Percentiles rank a stretch among this genome's conserved stretches.
These are phyloP conservation scores for Agroathelia rolfsii DNA, from an alignment of 1,284 basidiomycete genomes.

Conservation along the genomic window DNA sequence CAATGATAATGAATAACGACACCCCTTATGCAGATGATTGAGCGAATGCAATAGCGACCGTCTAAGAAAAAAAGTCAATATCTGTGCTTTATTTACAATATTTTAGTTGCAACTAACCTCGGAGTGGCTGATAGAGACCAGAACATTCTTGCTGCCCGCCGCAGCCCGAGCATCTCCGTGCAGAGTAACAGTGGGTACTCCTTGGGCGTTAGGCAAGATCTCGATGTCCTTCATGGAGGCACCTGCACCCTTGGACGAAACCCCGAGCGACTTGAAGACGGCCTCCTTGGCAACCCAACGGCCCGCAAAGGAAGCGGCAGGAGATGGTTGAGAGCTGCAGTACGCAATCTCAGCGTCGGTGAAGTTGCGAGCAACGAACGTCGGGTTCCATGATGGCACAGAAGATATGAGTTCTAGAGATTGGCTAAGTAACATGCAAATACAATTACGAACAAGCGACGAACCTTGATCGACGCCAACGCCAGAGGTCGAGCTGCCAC, in stretches of 20 bases:
- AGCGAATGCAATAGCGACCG: slow-evolving; percentile 74
- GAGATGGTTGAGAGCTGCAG: slow-evolving; percentile 82
- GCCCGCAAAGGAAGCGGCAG: slow-evolving; percentile 86
- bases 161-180: slow-evolving; percentile 76
- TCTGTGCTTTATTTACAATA: slow-evolving; percentile 2
- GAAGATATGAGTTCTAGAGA: slow-evolving; percentile 80
- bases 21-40: slow-evolving; percentile 46
- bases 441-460: slow-evolving; percentile 12
- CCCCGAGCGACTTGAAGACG: slow-evolving; percentile 94
- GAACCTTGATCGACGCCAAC: slow-evolving; percentile 83
- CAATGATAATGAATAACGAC: not conserved
- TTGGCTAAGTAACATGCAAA: slow-evolving; percentile 12
- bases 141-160: slow-evolving; percentile 65
- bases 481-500: slow-evolving; percentile 42
- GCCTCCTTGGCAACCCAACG: slow-evolving; percentile 98
- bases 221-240: slow-evolving; percentile 96
- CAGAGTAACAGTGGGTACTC: slow-evolving; percentile 67
- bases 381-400: slow-evolving; percentile 85
- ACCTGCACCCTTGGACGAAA: slow-evolving; percentile 84
- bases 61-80: slow-evolving; percentile 33
- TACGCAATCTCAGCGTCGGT: slow-evolving; percentile 83
- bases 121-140: slow-evolving; percentile 87
- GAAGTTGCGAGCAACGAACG: slow-evolving; percentile 89
- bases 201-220: slow-evolving; percentile 67
- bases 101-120: slow-evolving; percentile 44